These are phyloP conservation scores for Calonectria pteridis DNA, from an alignment of 2,329 filamentous ascomycete species.

Conservation along the genomic window DNA sequence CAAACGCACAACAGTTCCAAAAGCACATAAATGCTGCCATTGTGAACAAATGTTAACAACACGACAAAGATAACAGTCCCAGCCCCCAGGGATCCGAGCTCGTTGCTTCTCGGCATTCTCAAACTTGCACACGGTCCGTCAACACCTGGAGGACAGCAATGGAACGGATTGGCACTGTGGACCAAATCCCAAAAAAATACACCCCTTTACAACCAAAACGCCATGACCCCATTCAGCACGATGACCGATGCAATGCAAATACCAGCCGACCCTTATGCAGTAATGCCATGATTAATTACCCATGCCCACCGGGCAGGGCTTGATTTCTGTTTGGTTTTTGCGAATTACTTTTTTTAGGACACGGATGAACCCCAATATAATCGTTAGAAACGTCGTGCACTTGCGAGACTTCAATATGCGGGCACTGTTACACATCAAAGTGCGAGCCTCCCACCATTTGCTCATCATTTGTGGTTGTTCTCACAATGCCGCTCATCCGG, in stretches of 20 bases:
- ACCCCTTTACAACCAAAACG: slow-evolving; percentile 43
- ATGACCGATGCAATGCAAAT: slow-evolving; percentile 47
- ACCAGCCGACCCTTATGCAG: slow-evolving; percentile 45
- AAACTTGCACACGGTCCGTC: slow-evolving; percentile 27
- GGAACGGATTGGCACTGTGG: slow-evolving; percentile 18
- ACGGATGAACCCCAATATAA: slow-evolving; percentile 40
- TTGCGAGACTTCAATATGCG: slow-evolving; percentile 35
- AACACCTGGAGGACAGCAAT: slow-evolving; percentile 21
- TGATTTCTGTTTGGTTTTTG: slow-evolving; percentile 36
- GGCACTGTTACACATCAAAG: slow-evolving; percentile 69
- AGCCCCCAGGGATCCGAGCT: slow-evolving; percentile 1
- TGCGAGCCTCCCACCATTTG: slow-evolving; percentile 73
- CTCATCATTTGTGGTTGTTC: slow-evolving; percentile 69
- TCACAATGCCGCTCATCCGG: slow-evolving; percentile 74
- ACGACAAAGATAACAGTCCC: slow-evolving; percentile 19
- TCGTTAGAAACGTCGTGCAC: slow-evolving; percentile 42
- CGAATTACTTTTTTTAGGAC: slow-evolving; percentile 48
- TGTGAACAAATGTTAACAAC: slow-evolving; percentile 27
- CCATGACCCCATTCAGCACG: slow-evolving; percentile 43
- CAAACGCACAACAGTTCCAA: neutral
- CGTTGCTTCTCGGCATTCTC: slow-evolving; percentile 28
- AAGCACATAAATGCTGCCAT: slow-evolving; percentile 20
- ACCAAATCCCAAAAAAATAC: slow-evolving; percentile 22
- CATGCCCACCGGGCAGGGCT: slow-evolving; percentile 38
- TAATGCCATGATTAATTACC: slow-evolving; percentile 52